A percentile compares a stretch with the other conserved stretches of the same genome.
Conservation (phyloP, 192 early-diverging fungal genomes). For the Coemansia sp. region DNA sequence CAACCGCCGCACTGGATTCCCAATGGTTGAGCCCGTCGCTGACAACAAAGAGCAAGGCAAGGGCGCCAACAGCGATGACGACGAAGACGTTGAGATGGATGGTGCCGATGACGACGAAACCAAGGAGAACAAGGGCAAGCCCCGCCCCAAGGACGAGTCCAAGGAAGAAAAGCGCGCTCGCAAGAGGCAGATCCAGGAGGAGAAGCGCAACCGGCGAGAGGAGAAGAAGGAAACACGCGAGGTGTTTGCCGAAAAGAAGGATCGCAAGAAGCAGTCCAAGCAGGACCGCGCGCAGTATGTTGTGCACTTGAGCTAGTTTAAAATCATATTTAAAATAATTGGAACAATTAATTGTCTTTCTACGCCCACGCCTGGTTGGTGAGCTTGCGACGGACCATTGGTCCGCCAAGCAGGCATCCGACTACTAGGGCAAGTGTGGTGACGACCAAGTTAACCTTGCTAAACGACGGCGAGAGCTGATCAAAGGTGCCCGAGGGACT, state of each 20-base stretch:
- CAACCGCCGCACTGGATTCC: conserved; percentile 74
- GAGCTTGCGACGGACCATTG: conserved; percentile 70
- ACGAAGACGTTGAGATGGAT: conserved; percentile 21
- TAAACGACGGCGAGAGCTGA: conserved; percentile 90
- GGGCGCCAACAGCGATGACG: conserved; percentile 32
- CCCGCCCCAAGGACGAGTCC: conserved; percentile 81
- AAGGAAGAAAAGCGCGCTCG: conserved; percentile 92
- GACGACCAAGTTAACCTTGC: conserved; percentile 76
- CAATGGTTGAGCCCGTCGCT: conserved; percentile 55
- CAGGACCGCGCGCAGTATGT: conserved; percentile 52
- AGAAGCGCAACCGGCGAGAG: conserved; percentile 59
- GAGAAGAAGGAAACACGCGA: conserved; percentile 49
- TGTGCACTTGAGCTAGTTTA: conserved; percentile 26
- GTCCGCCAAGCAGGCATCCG: conserved; percentile 72
- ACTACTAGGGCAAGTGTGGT: conserved; percentile 80
- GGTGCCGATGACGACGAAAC: conserved; percentile 26
- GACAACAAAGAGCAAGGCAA: conserved; percentile 27
- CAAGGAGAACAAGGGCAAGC: conserved; percentile 65
- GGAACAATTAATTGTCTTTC: conserved; percentile 8
- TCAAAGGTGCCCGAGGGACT: conserved; percentile 93
- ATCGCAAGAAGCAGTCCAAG: conserved; percentile 54
- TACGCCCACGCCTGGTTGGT: conserved; percentile 62
- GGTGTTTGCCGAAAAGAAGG: conserved; percentile 42
- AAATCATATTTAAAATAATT: neutral
- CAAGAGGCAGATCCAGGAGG: conserved; percentile 84